These are phyloP conservation scores for Melocanna baccifera DNA, from an alignment of 176 grass and related monocot species.

Conservation along the genomic window DNA sequence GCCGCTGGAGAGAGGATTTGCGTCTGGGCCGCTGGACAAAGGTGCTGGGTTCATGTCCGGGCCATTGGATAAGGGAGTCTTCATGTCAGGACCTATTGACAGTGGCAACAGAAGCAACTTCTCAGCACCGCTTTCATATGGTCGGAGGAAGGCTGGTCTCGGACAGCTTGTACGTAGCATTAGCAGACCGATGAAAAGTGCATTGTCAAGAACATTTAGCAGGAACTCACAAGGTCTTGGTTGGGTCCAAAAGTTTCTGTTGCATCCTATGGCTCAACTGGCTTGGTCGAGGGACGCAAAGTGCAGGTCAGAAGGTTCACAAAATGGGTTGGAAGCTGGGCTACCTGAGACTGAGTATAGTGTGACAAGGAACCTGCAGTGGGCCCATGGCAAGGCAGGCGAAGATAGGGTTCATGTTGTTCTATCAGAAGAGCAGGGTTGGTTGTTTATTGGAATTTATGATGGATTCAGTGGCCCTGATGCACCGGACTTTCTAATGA, in stretches of 20 bases:
- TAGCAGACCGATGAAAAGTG: constrained; percentile 69
- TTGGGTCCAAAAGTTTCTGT: constrained; percentile 60
- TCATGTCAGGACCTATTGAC: constrained; percentile 89
- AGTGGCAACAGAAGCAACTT: constrained; percentile 55
- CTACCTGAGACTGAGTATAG: constrained; percentile 70
- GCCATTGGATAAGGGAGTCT: constrained; percentile 71
- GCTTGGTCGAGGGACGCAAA: constrained; percentile 61
- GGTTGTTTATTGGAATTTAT: constrained; percentile 95
- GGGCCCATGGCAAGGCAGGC: constrained; percentile 93
- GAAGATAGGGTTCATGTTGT: constrained; percentile 93
- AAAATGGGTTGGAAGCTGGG: constrained; percentile 44
- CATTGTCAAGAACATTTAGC: constrained; percentile 52
- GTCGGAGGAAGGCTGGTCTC: constrained; percentile 50
- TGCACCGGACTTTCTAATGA: constrained; percentile 87
- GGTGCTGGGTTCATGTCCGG: constrained; percentile 61
- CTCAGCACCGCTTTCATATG: constrained; percentile 75
- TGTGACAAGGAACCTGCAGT: constrained; percentile 77
- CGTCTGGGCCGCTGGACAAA: constrained; percentile 66
- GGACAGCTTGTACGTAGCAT: constrained; percentile 73
- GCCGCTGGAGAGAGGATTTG: constrained; percentile 75
- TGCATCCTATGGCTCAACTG: constrained; percentile 66
- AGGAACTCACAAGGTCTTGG: constrained; percentile 39
- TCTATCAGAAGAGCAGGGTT: constrained; percentile 90
- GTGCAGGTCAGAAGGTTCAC: constrained; percentile 50
- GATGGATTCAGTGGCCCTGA: constrained; percentile 95